Evolutionary conservation across 192 early-diverging fungal genomes (phyloP).

Genomic region (Pecoramyces ruminantium): DNA sequence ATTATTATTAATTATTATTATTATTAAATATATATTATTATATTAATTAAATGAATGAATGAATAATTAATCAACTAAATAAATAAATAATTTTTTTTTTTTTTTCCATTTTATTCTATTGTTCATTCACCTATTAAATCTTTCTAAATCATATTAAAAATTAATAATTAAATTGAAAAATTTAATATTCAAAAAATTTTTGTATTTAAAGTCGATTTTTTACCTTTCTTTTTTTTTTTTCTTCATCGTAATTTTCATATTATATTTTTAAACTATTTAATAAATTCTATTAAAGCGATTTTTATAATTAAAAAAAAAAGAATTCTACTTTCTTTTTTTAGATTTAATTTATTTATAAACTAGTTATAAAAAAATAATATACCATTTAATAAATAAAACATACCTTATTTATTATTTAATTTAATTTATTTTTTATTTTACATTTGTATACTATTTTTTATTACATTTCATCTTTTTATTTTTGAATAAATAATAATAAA

Average conservation of each 20-base stretch:
- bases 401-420: not conserved
- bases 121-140: too few species aligned
- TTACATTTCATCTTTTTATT: not conserved
- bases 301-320: not conserved
- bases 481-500: not conserved
- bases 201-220: not conserved
- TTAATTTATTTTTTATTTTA: not conserved
- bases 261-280: not conserved
- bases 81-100: not conserved
- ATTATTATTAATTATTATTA: too few species aligned
- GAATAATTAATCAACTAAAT: not conserved
- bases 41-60: not conserved
- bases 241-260: not conserved
- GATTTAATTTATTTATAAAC: not conserved
- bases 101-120: not conserved
- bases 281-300: not conserved
- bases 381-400: not conserved
- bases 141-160: not conserved
- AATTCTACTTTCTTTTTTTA: not conserved
- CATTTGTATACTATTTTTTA: not conserved
- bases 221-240: not conserved
- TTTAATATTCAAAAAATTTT: not conserved
- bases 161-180: not conserved
- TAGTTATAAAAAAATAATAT: not conserved
- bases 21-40: too few species aligned